Evolutionary conservation across 208 protist genomes (phyloP).

Genomic region (Acanthamoeba triangularis): DNA sequence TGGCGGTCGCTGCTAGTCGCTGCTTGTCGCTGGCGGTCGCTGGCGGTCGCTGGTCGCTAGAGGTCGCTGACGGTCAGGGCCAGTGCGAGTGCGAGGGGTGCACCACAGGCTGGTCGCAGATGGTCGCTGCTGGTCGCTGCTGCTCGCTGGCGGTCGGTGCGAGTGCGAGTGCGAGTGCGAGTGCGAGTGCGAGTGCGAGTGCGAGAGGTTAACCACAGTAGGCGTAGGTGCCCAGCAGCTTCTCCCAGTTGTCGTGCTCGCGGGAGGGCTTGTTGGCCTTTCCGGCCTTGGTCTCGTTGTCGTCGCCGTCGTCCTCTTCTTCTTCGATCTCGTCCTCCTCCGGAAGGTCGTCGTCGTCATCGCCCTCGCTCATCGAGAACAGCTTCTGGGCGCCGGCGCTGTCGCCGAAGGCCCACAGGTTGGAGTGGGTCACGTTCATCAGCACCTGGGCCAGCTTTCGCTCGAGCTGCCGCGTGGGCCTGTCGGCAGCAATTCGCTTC

Average conservation of each 20-base stretch:
- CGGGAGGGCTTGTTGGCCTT: not conserved
- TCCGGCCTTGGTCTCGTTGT: not conserved
- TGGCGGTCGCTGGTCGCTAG: no score
- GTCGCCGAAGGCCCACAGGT: conserved; percentile 38
- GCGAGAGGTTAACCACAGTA: no score
- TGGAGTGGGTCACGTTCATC: conserved; percentile 30
- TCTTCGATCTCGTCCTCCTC: not conserved
- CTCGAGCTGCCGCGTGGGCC: not conserved
- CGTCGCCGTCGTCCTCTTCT: not conserved
- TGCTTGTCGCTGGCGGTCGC: no score
- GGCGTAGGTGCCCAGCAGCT: not conserved
- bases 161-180: no score
- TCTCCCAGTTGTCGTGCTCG: conserved; percentile 48
- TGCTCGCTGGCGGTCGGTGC: no score
- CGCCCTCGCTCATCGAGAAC: not conserved
- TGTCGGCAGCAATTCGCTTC: not conserved
- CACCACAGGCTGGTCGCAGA: no score
- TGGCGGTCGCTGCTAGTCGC: no score
- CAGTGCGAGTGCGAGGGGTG: no score
- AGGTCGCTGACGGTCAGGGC: no score
- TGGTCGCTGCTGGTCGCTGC: no score
- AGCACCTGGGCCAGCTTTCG: conserved; percentile 6
- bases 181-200: no score
- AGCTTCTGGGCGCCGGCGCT: not conserved
- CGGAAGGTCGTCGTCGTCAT: not conserved